phyloP scores from a whole-genome alignment of 441 rosid species.

The Adansonia gregorii region DNA sequence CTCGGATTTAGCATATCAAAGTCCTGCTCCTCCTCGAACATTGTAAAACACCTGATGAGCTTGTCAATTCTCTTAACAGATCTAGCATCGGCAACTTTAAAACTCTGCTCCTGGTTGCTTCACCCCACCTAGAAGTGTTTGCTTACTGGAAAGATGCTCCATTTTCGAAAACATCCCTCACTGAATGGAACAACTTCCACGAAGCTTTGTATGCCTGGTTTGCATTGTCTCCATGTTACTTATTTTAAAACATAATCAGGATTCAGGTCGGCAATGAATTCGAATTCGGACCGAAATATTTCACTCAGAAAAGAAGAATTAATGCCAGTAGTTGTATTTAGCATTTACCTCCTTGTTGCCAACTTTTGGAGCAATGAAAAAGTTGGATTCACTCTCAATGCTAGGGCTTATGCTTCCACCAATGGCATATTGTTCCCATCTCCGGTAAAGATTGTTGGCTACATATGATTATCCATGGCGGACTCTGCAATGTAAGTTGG shows the following conservation, averaged over 20 bases:
- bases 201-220: neutral
- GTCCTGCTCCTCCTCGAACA: too few relatives aligned
- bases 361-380: neutral
- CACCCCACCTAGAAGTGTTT: conserved; percentile 34
- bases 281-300: neutral
- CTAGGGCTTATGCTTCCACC: too few relatives aligned
- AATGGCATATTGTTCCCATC: too few relatives aligned
- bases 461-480: conserved; percentile 79
- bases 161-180: conserved; percentile 58
- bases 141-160: conserved; percentile 62
- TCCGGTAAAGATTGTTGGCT: conserved; percentile 63
- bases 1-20: too few relatives aligned
- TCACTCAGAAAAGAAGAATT: neutral
- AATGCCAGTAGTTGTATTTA: too few relatives aligned
- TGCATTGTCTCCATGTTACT: neutral
- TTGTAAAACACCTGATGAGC: too few relatives aligned
- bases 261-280: neutral
- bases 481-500: conserved; percentile 42
- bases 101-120: conserved; percentile 29
- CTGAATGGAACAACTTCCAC: conserved; percentile 43
- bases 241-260: conserved; percentile 12
- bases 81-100: too few relatives aligned
- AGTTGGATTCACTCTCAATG: conserved; percentile 65
- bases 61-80: too few relatives aligned
- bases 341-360: conserved; percentile 47